Conservation (phyloP, 352 stramenopile species). For the Pythium monospermum region DNA sequence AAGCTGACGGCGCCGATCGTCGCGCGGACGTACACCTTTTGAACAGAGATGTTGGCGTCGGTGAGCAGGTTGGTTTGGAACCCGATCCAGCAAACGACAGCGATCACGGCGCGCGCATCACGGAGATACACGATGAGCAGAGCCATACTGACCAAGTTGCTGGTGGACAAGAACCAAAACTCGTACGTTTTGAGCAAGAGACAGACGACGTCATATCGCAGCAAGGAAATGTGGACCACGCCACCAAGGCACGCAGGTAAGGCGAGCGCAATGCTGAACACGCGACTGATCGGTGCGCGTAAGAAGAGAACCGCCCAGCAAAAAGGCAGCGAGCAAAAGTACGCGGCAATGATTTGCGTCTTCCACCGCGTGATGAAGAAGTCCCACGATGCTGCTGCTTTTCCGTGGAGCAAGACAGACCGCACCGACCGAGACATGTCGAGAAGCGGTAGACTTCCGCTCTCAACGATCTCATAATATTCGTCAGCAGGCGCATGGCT, state of each 20-base stretch:
- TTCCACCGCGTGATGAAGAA: background rate
- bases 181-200: slow-evolving; percentile 29
- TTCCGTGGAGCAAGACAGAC: background rate
- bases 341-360: background rate
- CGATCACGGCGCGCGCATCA: slow-evolving; percentile 17
- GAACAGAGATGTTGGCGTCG: too few species aligned
- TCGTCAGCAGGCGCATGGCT: background rate
- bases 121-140: slow-evolving; percentile 18
- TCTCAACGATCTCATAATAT: slow-evolving; percentile 11
- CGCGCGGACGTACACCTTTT: too few species aligned
- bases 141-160: slow-evolving; percentile 10
- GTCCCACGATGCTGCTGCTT: background rate
- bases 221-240: slow-evolving; percentile 1
- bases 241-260: background rate
- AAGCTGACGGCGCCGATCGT: too few species aligned
- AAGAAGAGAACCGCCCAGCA: background rate
- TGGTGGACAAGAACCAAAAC: slow-evolving; percentile 33
- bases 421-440: slow-evolving; percentile 12
- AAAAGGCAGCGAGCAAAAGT: background rate
- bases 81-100: slow-evolving; percentile 14
- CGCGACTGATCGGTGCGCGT: background rate
- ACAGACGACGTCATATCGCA: slow-evolving; percentile 21
- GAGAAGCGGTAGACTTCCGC: background rate
- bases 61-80: slow-evolving; percentile 26
- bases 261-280: background rate